Evolutionary conservation across 257 asterid species (phyloP).

Genomic region (Mitragyna speciosa): DNA sequence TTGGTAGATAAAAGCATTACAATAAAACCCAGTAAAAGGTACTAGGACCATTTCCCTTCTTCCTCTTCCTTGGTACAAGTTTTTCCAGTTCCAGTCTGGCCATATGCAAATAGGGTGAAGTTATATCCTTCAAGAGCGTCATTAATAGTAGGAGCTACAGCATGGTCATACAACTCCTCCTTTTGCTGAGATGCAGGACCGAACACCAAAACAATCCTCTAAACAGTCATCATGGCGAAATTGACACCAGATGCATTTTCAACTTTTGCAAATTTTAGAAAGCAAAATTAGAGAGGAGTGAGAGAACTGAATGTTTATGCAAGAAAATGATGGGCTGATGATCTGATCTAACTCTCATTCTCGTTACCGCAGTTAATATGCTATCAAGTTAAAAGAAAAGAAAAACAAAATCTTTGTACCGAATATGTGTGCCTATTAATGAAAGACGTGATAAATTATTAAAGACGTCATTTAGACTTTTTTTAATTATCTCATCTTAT

Average conservation of each 20-base stretch:
- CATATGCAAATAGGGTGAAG: constrained; percentile 63
- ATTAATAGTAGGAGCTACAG: constrained; percentile 44
- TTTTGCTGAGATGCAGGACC: constrained; percentile 48
- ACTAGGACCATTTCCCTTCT: constrained; percentile 43
- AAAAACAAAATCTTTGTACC: too few species aligned
- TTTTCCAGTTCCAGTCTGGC: constrained; percentile 42
- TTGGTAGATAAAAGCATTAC: not conserved
- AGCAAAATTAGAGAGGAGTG: not conserved
- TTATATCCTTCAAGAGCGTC: constrained; percentile 62
- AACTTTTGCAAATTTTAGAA: not conserved
- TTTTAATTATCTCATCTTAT: too few species aligned
- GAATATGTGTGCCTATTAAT: too few species aligned
- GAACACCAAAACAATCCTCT: constrained; percentile 44
- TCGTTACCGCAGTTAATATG: too few species aligned
- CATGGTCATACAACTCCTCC: constrained; percentile 47
- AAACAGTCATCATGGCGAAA: not conserved
- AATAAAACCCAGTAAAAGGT: not conserved
- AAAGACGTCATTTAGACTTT: too few species aligned
- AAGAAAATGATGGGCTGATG: too few species aligned
- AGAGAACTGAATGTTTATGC: not conserved
- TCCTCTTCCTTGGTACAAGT: constrained; percentile 19
- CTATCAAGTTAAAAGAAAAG: too few species aligned
- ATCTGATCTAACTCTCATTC: too few species aligned
- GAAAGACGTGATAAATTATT: too few species aligned
- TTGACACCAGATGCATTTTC: not conserved